Base-by-base conservation (phyloP, 2,329 filamentous ascomycete genomes). In the Fusarium phyllophilum region DNA sequence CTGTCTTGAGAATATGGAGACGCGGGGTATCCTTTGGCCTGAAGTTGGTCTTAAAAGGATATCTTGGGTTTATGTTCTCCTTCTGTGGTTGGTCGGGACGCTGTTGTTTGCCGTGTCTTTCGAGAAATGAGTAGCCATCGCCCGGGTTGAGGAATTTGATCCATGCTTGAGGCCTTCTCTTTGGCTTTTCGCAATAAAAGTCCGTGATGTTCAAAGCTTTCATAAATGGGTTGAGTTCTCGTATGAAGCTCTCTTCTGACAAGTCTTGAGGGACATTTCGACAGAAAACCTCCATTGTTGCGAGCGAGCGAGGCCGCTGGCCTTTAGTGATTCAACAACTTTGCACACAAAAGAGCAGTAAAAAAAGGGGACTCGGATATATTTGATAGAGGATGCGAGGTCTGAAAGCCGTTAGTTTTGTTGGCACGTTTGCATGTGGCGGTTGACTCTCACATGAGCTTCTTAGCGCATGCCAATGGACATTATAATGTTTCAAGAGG, bases 201-300 rank as follows among this genome's bases (percentile, higher is more conserved):
- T 85, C 80, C 2, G 67, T 34, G 54, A 89, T 86, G 3, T 72
- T 65, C 5, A 89, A 79, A 0, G 54, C 70, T 1, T 78, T 75
- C 77, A 89, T 83, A 34, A 82, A 77, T 0, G 84, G 83, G 22
- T 74, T 59, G 4, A 90, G 80, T 56, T 85, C 83, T 0, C 61
- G 74, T 17, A 74, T 77, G 15, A 89, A 77, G 12, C 72, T 74
- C 0, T 82, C 74, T 6, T 85, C 81, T 15, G 82, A 79, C 36
- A 88, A 72, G 34, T 83, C 78, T 15, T 58, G 36, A 3, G 87
- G 86, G 20, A 89, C 80, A 17, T 84, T 83, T 20, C 60, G 70
- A 38, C 89, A 74, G 41, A 84, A 84, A 17, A 86, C 82, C 68
- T 89, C 86, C 84, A 89, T 88, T 8, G 29, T 63, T 14, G 15